Percentiles rank a stretch among this genome's conserved stretches.
Conservation (phyloP, 1,284 basidiomycete species). For the Cutaneotrichosporon mucoides region DNA sequence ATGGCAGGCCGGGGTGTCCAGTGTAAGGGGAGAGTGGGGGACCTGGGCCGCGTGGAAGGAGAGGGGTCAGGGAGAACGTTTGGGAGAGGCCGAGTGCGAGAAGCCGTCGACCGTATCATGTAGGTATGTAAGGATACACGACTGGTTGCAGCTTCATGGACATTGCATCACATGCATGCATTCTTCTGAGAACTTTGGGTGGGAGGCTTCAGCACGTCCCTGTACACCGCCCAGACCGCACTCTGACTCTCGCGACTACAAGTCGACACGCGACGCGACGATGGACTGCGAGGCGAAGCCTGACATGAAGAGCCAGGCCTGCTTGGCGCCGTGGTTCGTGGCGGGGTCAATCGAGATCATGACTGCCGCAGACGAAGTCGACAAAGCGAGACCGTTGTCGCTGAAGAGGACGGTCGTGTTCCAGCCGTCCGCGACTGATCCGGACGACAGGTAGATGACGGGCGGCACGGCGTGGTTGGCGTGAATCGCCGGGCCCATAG, state of each 20-base stretch:
- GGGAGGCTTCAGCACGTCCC: too few species aligned
- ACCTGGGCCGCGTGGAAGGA: too few species aligned
- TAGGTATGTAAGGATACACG: too few species aligned
- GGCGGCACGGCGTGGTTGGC: slow-evolving; percentile 4
- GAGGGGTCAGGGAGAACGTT: too few species aligned
- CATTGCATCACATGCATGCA: neutral
- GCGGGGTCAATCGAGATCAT: slow-evolving; percentile 23
- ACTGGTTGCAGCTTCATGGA: too few species aligned
- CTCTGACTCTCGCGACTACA: slow-evolving; percentile 4
- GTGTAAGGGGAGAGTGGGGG: neutral
- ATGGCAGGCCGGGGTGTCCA: neutral
- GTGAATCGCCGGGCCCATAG: neutral
- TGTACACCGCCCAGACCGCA: too few species aligned
- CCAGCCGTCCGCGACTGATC: slow-evolving; percentile 6
- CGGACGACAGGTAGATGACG: slow-evolving; percentile 16
- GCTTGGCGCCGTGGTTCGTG: slow-evolving; percentile 21
- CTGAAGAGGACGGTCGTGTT: slow-evolving; percentile 16
- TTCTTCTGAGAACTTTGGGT: too few species aligned
- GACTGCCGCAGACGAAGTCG: slow-evolving; percentile 20
- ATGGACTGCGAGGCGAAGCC: slow-evolving; percentile 23
- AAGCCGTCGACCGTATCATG: too few species aligned
- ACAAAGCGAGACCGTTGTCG: slow-evolving; percentile 25
- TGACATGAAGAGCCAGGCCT: slow-evolving; percentile 28
- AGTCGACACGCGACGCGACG: slow-evolving; percentile 22
- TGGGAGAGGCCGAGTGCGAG: too few species aligned